Evolutionary conservation across 2,329 filamentous ascomycete genomes (phyloP).

Genomic region (Trichoderma sp.): DNA sequence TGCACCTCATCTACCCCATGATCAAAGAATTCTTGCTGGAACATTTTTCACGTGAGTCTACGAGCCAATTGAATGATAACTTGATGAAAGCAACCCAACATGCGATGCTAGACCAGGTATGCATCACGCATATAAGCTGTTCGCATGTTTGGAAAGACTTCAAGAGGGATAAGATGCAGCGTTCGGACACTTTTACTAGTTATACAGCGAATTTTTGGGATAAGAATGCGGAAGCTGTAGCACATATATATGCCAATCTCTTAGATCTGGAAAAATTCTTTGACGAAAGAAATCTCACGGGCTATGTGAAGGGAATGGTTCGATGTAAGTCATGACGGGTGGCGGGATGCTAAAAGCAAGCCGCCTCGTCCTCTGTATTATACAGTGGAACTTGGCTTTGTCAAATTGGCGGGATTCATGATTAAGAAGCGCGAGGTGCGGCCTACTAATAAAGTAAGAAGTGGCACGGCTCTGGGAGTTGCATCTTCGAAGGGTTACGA

Average conservation of each 20-base stretch:
- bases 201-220: no score
- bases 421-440: neutral
- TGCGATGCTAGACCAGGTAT: neutral
- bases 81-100: neutral
- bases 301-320: neutral
- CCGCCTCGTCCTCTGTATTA: neutral
- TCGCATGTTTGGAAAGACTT: neutral
- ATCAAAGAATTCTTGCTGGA: neutral
- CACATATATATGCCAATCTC: neutral
- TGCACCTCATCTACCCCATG: neutral
- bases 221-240: neutral
- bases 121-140: neutral
- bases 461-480: neutral
- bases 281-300: neutral
- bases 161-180: neutral
- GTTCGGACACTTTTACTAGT: neutral
- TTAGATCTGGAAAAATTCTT: neutral
- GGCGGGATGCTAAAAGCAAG: neutral
- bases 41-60: neutral
- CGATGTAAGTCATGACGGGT: neutral
- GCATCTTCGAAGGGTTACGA: neutral
- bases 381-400: neutral
- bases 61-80: neutral
- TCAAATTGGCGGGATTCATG: neutral
- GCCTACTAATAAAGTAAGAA: neutral